Evolutionary conservation across 306 rosid genomes (phyloP), one percentile per base, ranked within the genome.

Genomic region (Cucumis cinereus): DNA sequence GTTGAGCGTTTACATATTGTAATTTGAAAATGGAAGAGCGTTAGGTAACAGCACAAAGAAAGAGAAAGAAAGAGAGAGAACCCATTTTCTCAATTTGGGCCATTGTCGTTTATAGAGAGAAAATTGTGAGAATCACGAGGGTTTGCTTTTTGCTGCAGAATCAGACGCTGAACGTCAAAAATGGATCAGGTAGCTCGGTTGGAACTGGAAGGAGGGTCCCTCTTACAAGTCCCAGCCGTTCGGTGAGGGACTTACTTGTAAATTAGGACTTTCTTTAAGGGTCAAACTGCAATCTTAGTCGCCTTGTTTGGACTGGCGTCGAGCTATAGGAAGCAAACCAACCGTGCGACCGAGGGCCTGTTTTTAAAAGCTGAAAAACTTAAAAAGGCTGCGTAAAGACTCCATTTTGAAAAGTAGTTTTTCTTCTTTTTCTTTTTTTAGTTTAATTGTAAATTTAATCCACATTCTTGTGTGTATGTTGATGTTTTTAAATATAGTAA

Each of bases 51-150:
- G 28, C 67, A 16, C 35, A 55, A 35, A 62, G 59, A n/a, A 61
- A 12, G 63, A 64, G 75, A 40, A 8, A 38, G 41, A 38, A 38
- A 38, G 43, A 40, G 43, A 57, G 6, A 58, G 35, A 58, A 50
- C 35, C 57, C 59, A 11, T 13, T 45, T 45, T 6, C n/a, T 6
- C 47, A 8, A n/a, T 17, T 16, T 50, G 49, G 49, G 11, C 64
- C 68, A 72, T 64, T 59, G 80, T 78, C 74, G 84, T 26, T 74
- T 76, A 12, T 52, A 30, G 77, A 36, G 50, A 26, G 56, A 26
- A 55, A 38, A 74, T 73, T 74, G 57, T 3, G 67, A 23, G 36
- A 40, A 73, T 83, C 89, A 86, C 87, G 84, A 81, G 85, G 78
- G 20, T 8, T 50, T 50, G 52, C 52, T 13, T 45, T 45, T 45